phyloP scores from a whole-genome alignment of 768 basidiomycete genomes.

The Hebeloma cylindrosporum region DNA sequence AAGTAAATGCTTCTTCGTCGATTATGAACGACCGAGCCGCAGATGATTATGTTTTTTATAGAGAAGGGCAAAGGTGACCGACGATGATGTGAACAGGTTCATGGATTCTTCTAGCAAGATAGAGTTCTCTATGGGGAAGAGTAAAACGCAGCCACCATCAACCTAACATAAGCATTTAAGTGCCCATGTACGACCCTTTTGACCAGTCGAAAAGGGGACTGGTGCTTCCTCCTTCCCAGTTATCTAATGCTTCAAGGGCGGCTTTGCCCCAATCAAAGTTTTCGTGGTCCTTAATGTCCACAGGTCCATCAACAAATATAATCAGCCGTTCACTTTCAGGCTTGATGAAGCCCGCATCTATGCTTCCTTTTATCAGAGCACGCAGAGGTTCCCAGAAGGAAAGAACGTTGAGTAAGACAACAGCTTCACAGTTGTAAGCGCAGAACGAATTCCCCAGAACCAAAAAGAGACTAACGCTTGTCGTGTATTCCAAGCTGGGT shows the following conservation, averaged over 20 bases:
- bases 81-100: conserved; percentile 69
- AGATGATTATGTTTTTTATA: conserved; percentile 31
- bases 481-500: conserved; percentile 86
- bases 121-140: conserved; percentile 50
- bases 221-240: conserved; percentile 46
- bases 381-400: conserved; percentile 85
- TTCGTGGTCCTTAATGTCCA: conserved; percentile 49
- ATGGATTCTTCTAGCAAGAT: conserved; percentile 85
- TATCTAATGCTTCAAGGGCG: conserved; percentile 59
- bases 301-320: conserved; percentile 74
- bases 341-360: conserved; percentile 74
- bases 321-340: conserved; percentile 61
- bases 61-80: conserved; percentile 80
- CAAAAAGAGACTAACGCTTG: conserved; percentile 57
- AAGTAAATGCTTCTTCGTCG: conserved; percentile 31
- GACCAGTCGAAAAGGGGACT: conserved; percentile 52
- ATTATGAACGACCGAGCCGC: neutral
- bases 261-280: conserved; percentile 79
- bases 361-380: conserved; percentile 63
- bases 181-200: conserved; percentile 4
- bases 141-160: conserved; percentile 16
- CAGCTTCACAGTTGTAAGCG: conserved; percentile 46
- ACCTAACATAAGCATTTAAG: conserved; percentile 1
- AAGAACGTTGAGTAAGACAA: conserved; percentile 83
- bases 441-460: neutral